Conservation (phyloP, 73 alveolate genomes). For the Tetrahymena borealis region DNA sequence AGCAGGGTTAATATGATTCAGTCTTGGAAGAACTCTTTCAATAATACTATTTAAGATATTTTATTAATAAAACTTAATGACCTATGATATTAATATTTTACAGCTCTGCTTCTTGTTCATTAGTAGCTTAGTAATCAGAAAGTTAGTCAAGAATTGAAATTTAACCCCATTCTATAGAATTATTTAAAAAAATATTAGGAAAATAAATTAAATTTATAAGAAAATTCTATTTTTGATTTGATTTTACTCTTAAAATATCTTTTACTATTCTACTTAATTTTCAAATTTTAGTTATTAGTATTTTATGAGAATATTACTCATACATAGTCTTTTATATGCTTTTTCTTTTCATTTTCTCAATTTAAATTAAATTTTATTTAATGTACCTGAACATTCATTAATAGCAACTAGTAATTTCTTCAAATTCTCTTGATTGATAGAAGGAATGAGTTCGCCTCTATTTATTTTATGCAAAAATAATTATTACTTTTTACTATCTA, state of each 20-base stretch:
- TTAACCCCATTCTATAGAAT: constrained; percentile 83
- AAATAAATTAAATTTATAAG: not conserved
- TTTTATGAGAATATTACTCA: not conserved
- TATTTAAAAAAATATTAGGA: not conserved
- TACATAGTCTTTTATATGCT: not conserved
- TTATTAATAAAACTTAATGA: not conserved
- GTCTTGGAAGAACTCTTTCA: constrained; percentile 77
- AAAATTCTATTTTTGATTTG: not conserved
- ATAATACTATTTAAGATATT: constrained; percentile 29
- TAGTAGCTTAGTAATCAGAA: constrained; percentile 57
- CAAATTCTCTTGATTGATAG: constrained; percentile 40
- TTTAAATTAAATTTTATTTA: too few relatives aligned
- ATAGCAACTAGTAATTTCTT: constrained; percentile 58
- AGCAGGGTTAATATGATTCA: constrained; percentile 79
- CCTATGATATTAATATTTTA: not conserved
- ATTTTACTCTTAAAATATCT: not conserved
- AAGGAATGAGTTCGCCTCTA: constrained; percentile 40
- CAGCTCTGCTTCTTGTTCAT: constrained; percentile 56
- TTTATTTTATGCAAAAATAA: too few relatives aligned
- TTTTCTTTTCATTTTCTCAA: not conserved
- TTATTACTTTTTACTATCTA: too few relatives aligned
- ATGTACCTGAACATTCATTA: constrained; percentile 48
- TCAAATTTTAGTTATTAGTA: not conserved
- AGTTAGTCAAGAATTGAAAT: constrained; percentile 78
- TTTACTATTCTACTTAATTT: not conserved